Percentiles rank a stretch among this genome's conserved stretches.
Evolutionary conservation across 148 eudicot genomes (phyloP).

Genomic region (Vaccinium corymbosum): DNA sequence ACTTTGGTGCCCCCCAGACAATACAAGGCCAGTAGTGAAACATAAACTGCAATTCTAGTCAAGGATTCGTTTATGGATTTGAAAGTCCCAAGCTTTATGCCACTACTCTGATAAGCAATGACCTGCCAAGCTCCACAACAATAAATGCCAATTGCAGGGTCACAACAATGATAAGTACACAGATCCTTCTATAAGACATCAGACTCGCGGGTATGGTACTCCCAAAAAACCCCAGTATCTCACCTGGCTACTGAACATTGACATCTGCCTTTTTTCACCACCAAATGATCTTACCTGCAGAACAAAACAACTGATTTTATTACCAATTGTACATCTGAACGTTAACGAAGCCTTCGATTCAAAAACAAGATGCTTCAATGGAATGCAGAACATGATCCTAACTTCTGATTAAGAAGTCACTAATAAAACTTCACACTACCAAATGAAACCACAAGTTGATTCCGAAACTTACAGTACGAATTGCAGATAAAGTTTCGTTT

Average conservation of each 20-base stretch:
- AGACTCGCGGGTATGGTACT: slow-evolving; percentile 1
- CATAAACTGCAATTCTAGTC: slow-evolving; percentile 85
- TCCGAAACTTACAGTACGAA: slow-evolving; percentile 72
- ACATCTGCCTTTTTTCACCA: slow-evolving; percentile 95
- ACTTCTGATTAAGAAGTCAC: neutral
- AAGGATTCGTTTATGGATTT: slow-evolving; percentile 87
- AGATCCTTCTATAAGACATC: neutral
- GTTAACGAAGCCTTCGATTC: neutral
- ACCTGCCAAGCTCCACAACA: slow-evolving; percentile 46
- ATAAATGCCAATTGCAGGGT: slow-evolving; percentile 14
- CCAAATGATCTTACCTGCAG: slow-evolving; percentile 92
- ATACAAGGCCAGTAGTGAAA: slow-evolving; percentile 81
- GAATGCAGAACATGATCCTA: neutral
- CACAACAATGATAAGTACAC: neutral
- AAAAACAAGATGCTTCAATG: slow-evolving; percentile 10
- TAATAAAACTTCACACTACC: neutral
- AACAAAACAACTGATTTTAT: slow-evolving; percentile 4
- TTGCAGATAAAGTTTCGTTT: slow-evolving; percentile 90
- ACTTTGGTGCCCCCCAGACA: slow-evolving; percentile 92
- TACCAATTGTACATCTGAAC: neutral
- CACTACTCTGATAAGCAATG: slow-evolving; percentile 72
- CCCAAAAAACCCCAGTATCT: neutral
- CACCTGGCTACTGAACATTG: slow-evolving; percentile 88
- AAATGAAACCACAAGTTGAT: neutral
- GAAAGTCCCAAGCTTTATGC: slow-evolving; percentile 76